A percentile compares a stretch with the other conserved stretches of the same genome.
Conservation (phyloP, 2,329 filamentous ascomycete species). For the Ascochyta fabae region DNA sequence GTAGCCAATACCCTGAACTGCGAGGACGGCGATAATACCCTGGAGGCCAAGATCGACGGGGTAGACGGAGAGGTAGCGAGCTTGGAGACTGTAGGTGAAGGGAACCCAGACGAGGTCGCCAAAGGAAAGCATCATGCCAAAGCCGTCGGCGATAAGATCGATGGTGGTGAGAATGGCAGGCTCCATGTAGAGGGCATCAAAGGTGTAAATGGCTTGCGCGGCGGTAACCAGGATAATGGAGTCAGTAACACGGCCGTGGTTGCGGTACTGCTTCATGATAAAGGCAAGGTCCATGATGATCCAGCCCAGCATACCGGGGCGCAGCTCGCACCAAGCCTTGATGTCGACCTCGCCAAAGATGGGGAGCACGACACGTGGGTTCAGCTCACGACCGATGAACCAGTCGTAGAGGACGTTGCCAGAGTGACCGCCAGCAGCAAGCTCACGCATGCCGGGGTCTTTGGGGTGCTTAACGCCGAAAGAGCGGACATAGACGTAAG, state of each 20-base stretch:
- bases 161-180: conserved; percentile 89
- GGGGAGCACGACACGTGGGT: conserved; percentile 81
- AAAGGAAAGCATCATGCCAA: conserved; percentile 93
- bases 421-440: conserved; percentile 80
- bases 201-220: conserved; percentile 81
- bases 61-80: conserved; percentile 82
- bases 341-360: conserved; percentile 86
- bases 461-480: conserved; percentile 77
- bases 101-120: conserved; percentile 94
- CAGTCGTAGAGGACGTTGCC: conserved; percentile 93
- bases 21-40: conserved; percentile 69
- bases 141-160: conserved; percentile 90
- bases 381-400: conserved; percentile 95
- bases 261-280: conserved; percentile 85
- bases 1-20: conserved; percentile 76
- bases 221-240: conserved; percentile 80
- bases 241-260: conserved; percentile 81
- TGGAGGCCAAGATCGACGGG: conserved; percentile 76
- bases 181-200: conserved; percentile 89
- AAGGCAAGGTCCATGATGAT: conserved; percentile 84
- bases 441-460: conserved; percentile 74
- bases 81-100: conserved; percentile 84
- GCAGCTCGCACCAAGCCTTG: conserved; percentile 86
- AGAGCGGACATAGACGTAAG: conserved; percentile 80
- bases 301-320: conserved; percentile 92